Evolutionary conservation across 805 yeast species (phyloP).

Genomic region (Saturnispora gosingensis): DNA sequence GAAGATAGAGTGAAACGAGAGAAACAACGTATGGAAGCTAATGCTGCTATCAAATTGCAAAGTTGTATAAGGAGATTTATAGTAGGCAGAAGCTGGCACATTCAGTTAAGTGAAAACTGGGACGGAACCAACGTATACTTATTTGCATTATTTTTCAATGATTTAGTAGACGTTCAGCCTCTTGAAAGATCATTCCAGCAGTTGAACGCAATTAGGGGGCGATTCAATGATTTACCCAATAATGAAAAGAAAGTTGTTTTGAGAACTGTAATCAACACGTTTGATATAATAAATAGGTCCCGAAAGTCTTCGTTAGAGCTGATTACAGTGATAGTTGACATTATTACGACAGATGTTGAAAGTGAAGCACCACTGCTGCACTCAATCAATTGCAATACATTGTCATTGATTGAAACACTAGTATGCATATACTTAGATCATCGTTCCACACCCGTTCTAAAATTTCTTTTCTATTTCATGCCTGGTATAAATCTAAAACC

Average conservation of each 20-base stretch:
- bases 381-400: not conserved
- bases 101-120: constrained; percentile 18
- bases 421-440: not conserved
- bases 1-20: constrained; percentile 62
- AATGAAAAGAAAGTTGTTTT: not conserved
- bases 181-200: constrained; percentile 6
- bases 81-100: constrained; percentile 25
- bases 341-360: not conserved
- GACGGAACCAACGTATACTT: constrained; percentile 17
- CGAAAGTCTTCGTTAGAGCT: not conserved
- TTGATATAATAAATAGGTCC: not conserved
- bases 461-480: not conserved
- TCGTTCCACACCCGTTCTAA: not conserved
- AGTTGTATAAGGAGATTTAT: constrained; percentile 34
- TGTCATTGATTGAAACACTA: not conserved
- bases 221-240: not conserved
- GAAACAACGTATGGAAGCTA: constrained; percentile 36
- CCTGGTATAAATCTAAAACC: not conserved
- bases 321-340: not conserved
- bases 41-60: constrained; percentile 45
- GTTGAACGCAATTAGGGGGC: not conserved
- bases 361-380: not conserved
- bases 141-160: constrained; percentile 25
- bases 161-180: constrained; percentile 12
- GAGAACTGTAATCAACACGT: not conserved